phyloP scores from a whole-genome alignment of 352 stramenopile genomes.

The Phytopythium ostracodes region DNA sequence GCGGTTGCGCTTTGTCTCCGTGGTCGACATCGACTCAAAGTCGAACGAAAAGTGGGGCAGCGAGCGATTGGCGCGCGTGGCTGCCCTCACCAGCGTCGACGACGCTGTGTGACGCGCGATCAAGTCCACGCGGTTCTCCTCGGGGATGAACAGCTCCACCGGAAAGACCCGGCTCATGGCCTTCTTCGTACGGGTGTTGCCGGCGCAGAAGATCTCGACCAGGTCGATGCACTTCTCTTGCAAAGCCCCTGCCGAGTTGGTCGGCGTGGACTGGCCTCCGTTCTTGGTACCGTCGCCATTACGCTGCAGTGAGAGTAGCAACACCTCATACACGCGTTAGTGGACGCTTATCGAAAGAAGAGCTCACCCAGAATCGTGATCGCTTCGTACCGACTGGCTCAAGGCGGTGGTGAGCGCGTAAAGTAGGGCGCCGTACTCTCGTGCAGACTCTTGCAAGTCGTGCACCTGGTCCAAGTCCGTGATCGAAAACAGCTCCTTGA shows the following conservation, averaged over 20 bases:
- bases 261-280: constrained; percentile 30
- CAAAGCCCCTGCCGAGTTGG: constrained; percentile 24
- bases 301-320: no score
- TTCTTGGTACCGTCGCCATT: constrained; percentile 12
- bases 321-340: no score
- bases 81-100: constrained; percentile 24
- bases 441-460: constrained; percentile 70
- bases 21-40: constrained; percentile 35
- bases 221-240: constrained; percentile 59
- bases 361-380: background rate
- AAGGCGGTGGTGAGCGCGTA: constrained; percentile 59
- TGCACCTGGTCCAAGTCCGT: constrained; percentile 75
- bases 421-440: constrained; percentile 71
- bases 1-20: constrained; percentile 40
- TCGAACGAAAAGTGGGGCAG: constrained; percentile 69
- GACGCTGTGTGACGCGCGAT: constrained; percentile 58
- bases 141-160: constrained; percentile 75
- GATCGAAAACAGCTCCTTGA: constrained; percentile 72
- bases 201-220: constrained; percentile 79
- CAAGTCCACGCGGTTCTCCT: constrained; percentile 43
- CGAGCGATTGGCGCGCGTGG: constrained; percentile 39
- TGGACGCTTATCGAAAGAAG: no score
- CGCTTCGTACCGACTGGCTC: background rate
- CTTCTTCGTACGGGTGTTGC: constrained; percentile 75
- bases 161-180: constrained; percentile 77